Evolutionary conservation across 1,284 basidiomycete species (phyloP).

Genomic region (Tylopilus microsporus): DNA sequence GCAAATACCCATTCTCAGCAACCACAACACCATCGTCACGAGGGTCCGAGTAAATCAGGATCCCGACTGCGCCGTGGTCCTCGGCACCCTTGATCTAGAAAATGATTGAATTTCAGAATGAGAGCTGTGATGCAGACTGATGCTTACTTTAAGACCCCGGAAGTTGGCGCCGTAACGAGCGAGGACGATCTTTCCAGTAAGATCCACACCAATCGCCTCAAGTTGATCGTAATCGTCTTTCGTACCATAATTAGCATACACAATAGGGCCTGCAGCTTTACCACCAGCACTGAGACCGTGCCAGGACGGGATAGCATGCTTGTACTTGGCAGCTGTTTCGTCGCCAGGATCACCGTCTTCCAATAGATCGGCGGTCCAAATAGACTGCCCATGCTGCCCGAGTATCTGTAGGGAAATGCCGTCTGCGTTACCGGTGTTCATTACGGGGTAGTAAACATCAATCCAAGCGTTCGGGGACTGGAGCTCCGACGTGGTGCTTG

Average conservation of each 20-base stretch:
- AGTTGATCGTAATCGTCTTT: constrained; percentile 75
- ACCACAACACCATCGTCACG: constrained; percentile 84
- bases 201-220: constrained; percentile 57
- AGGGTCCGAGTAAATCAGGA: constrained; percentile 84
- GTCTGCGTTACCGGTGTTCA: constrained; percentile 64
- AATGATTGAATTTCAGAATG: constrained; percentile 1
- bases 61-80: constrained; percentile 73
- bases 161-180: constrained; percentile 77
- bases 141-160: constrained; percentile 74
- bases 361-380: constrained; percentile 67
- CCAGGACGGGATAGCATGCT: constrained; percentile 56
- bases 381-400: constrained; percentile 46
- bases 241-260: constrained; percentile 80
- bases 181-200: constrained; percentile 80
- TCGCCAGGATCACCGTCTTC: constrained; percentile 66
- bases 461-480: constrained; percentile 67
- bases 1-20: constrained; percentile 68
- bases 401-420: constrained; percentile 61
- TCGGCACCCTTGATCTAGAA: constrained; percentile 72
- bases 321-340: constrained; percentile 58
- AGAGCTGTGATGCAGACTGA: background rate
- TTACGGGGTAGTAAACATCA: constrained; percentile 76
- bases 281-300: constrained; percentile 68
- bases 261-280: constrained; percentile 60
- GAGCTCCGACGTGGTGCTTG: constrained; percentile 43